These are phyloP conservation scores for Cutaneotrichosporon dermatis DNA, from an alignment of 1,284 basidiomycete species.

Conservation along the genomic window DNA sequence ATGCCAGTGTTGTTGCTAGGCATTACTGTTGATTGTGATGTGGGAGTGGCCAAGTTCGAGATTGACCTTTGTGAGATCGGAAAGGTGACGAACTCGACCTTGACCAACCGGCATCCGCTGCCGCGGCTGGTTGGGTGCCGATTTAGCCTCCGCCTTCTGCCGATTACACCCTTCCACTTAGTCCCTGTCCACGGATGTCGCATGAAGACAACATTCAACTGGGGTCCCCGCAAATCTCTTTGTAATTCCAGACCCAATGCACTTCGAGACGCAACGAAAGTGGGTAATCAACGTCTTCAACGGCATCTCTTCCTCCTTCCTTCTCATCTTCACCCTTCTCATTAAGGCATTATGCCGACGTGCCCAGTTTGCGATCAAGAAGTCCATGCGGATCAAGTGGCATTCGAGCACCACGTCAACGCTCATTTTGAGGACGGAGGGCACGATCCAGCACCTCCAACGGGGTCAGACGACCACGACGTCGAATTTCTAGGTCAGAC, in stretches of 20 bases:
- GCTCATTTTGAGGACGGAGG: slow-evolving; percentile 24
- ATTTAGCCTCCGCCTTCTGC: too few species aligned
- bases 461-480: background rate
- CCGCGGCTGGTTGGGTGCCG: too few species aligned
- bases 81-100: background rate
- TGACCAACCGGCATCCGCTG: background rate
- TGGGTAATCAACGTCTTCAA: too few species aligned
- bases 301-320: background rate
- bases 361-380: slow-evolving; percentile 34
- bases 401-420: slow-evolving; percentile 37
- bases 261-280: too few species aligned
- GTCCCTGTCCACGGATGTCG: too few species aligned
- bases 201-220: too few species aligned
- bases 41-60: slow-evolving; percentile 2
- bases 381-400: slow-evolving; percentile 24
- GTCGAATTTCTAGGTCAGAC: slow-evolving; percentile 2
- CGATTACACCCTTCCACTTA: too few species aligned
- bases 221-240: too few species aligned
- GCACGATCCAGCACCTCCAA: background rate
- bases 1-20: slow-evolving; percentile 33
- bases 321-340: background rate
- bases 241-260: too few species aligned
- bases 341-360: slow-evolving; percentile 9
- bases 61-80: background rate
- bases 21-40: slow-evolving; percentile 20